Evolutionary conservation across 331 rosid species (phyloP), one percentile per base, ranked within the genome.

Genomic region (Acacia pycnantha): DNA sequence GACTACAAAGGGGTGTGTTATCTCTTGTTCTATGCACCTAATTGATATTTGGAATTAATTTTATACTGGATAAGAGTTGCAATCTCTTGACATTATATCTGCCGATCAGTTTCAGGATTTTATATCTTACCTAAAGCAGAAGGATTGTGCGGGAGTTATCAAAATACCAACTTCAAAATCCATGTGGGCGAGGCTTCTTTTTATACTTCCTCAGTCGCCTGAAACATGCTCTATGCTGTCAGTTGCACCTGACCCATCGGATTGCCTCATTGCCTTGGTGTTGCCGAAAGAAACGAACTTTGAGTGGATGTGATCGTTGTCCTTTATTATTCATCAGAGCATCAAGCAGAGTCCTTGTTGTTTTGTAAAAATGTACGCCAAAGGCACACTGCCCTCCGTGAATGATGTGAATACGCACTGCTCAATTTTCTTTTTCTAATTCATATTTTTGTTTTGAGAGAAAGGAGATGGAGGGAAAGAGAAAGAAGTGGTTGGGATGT

Each of bases 101-200:
- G 54, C 74, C 77, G n/a, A 86, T 82, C 97, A 95, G 99, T 93
- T 93, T 91, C 99, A 93, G 97, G 99, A 92, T 87, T 93, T 93
- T 70, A 66, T 92, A 83, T 81, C 92, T 51, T 95, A 95, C 91
- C 88, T 95, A 83, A 92, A 95, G 92, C 98, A 93, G 91, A 95
- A 94, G 86, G 99, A 91, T 50, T 95, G 99, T 84, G 95, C 99
- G 0, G 99, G 99, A 84, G 99, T 95, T 72, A 95, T 93, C 61
- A 95, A 95, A 85, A 84, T 93, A 70, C 97, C 97, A 48, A 91
- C 94, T 31, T 82, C 91, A 26, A 93, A 89, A 86, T 86, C 92
- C 74, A 85, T 92, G 76, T 93, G 99, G 99, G 92, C 98, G 18
- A 92, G 99, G 90, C 94, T 95, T 77, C 92, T 95, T 14, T 95